Evolutionary conservation across 805 yeast genomes (phyloP), one percentile per base, ranked within the genome.

Genomic region (Komagataella populi): DNA sequence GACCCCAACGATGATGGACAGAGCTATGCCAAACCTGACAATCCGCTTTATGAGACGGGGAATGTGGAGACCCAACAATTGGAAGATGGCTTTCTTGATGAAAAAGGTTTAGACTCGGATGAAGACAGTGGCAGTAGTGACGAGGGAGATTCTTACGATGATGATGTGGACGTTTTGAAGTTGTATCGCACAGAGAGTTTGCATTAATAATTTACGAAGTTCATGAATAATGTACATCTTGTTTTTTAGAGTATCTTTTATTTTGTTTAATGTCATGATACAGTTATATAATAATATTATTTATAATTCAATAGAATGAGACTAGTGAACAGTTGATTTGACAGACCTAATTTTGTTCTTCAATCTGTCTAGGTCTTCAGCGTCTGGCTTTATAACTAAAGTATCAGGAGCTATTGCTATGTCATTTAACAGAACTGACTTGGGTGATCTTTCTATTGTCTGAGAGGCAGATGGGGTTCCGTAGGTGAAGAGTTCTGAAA

Each of bases 1-100:
- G 90, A 84, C 60, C 90, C 91, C 1, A 83, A 84, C 59, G 91
- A 85, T 62, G 91, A 84, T 59, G 91, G 91, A 0, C 80, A 78
- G 60, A 81, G 87, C 1, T 84, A 84, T 63, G 78, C 80, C 50
- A 82, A 78, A 61, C 71, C 74, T 22, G 68, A 73, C 45, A 78
- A 81, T 58, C 83, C 87, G 5, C 63, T 83, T 51, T 83, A 84
- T 59, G 79, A 75, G 55, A 67, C 77, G 2, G 69, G 63, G 39
- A 30, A 30, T 30, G 39, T 8, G 6, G n/a, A 30, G 8, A 10
- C 39, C 14, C 39, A 30, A 30, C 39, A 30, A 30, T 14, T 30
- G 5, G 39, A 30, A 3, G 39, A 30, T 30, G 39, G 39, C n/a
- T 30, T 30, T 6, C 39, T 30, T 30, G 39, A 30, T 30, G 39